Conservation (phyloP, 305 asterid genomes). For the Ilex paraguariensis region DNA sequence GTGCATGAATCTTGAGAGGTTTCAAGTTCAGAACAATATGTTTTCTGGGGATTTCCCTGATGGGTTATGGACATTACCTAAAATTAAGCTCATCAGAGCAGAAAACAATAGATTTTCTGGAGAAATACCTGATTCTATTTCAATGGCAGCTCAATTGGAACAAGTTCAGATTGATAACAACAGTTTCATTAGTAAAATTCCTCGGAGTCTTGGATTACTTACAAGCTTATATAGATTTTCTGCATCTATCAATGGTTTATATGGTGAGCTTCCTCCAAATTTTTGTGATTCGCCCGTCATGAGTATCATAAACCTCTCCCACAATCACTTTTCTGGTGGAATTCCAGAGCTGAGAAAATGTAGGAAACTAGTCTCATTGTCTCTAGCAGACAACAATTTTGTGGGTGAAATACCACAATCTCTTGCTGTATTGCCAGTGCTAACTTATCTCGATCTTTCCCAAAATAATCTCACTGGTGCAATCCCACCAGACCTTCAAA, state of each 20-base stretch:
- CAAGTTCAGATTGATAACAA: conserved; percentile 91
- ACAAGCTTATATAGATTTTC: conserved; percentile 71
- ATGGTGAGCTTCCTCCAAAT: conserved; percentile 73
- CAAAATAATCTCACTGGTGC: conserved; percentile 63
- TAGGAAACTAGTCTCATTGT: conserved; percentile 53
- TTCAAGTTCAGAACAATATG: conserved; percentile 80
- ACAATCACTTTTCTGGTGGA: conserved; percentile 52
- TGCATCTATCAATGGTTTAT: conserved; percentile 55
- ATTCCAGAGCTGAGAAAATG: conserved; percentile 68
- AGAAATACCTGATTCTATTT: conserved; percentile 66
- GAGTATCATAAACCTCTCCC: conserved; percentile 76
- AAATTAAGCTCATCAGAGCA: conserved; percentile 62
- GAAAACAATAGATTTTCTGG: conserved; percentile 79
- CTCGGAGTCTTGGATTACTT: conserved; percentile 58
- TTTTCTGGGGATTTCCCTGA: conserved; percentile 62
- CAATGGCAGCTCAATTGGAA: conserved; percentile 66
- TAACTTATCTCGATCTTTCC: conserved; percentile 82
- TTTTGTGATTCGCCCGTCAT: conserved; percentile 80
- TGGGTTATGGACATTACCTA: conserved; percentile 71
- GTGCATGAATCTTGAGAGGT: conserved; percentile 65
- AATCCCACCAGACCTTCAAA: conserved; percentile 66
- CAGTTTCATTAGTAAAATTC: conserved; percentile 51
- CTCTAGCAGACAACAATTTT: conserved; percentile 63
- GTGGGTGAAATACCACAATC: conserved; percentile 63
- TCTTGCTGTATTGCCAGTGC: conserved; percentile 58